A percentile compares a stretch with the other conserved stretches of the same genome.
Evolutionary conservation across 73 alveolate genomes (phyloP).

Genomic region (Symbiodinium pilosum): DNA sequence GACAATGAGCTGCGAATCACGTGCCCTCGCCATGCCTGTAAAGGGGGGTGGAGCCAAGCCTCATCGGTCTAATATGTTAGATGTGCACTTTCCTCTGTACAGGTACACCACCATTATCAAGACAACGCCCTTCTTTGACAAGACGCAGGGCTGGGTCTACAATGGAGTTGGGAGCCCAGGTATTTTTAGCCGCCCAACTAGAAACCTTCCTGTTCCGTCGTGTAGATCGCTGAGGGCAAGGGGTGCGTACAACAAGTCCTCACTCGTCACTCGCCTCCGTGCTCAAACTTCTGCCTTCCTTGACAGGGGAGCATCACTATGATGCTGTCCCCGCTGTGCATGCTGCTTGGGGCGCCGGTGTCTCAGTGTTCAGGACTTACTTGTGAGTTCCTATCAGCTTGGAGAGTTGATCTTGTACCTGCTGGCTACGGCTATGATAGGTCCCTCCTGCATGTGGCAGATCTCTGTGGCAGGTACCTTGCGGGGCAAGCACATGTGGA

Average conservation of each 20-base stretch:
- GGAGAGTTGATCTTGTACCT: no score
- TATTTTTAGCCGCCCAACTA: not conserved
- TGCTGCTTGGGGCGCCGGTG: constrained; percentile 60
- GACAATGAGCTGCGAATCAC: constrained; percentile 77
- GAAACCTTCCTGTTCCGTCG: not conserved
- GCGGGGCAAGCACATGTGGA: constrained; percentile 86
- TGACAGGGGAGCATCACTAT: constrained; percentile 50
- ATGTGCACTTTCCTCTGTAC: not conserved
- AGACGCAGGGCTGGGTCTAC: constrained; percentile 27
- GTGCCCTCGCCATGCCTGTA: constrained; percentile 22
- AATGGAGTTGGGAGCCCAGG: not conserved
- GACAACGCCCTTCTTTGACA: constrained; percentile 63
- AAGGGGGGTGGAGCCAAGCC: no score
- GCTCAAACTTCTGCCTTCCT: no score
- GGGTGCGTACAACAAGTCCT: not conserved
- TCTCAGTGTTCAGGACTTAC: no score
- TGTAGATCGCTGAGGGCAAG: no score
- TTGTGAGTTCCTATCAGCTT: no score
- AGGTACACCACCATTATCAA: constrained; percentile 71
- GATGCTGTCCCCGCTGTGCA: constrained; percentile 55
- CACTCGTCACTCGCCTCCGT: not conserved
- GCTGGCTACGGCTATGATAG: no score
- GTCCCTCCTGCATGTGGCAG: no score
- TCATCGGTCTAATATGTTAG: no score
- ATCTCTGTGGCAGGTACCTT: constrained; percentile 15